Base-by-base conservation (phyloP, 2,329 filamentous ascomycete species). In the Exophiala spinifera region DNA sequence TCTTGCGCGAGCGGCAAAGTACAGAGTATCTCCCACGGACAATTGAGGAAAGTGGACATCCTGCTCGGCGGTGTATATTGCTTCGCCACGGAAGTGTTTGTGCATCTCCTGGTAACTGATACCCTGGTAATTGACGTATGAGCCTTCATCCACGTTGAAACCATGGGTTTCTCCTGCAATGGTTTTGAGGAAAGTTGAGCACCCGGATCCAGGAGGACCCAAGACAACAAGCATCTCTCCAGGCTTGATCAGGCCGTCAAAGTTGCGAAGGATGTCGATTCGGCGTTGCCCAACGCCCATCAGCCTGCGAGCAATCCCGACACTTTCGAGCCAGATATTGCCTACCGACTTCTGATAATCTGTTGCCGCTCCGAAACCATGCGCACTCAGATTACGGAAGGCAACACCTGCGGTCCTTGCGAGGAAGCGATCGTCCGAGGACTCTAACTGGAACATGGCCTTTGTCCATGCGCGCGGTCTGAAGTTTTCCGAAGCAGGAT, bases 21-120 rank as follows among this genome's bases (percentile, higher is more conserved):
- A 74, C 4, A 92, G 77, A 1, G 89, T 94, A 64, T 92, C 86
- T 48, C 87, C 87, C 40, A 92, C 88, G 1, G 82, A 85, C 64
- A 94, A 72, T 72, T 85, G 81, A 11, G 88, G 87, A 66, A 91
- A 91, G 71, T 91, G 88, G 3, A 88, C 85, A 67, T 95, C 90
- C 33, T 89, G 85, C 69, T 94, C 89, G 55, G 88, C 88, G 0
- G 88, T 91, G 72, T 94, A 94, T 68, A 94, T 91, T 58, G 88
- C 88, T 72, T 95, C 89, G 61, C 89, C 89, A 23, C 88, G 85
- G 73, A 92, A 91, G 58, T 81, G 74, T 14, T 80, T 80, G 73
- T 88, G 82, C 87, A 91, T 90, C 66, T 88, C 80, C 64, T 86
- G 72, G 25, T 85, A 77, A n/a, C 79, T 74, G 63, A 89, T 79